phyloP scores from a whole-genome alignment of 192 early-diverging fungal genomes.

The Polychytrium aggregatum region DNA sequence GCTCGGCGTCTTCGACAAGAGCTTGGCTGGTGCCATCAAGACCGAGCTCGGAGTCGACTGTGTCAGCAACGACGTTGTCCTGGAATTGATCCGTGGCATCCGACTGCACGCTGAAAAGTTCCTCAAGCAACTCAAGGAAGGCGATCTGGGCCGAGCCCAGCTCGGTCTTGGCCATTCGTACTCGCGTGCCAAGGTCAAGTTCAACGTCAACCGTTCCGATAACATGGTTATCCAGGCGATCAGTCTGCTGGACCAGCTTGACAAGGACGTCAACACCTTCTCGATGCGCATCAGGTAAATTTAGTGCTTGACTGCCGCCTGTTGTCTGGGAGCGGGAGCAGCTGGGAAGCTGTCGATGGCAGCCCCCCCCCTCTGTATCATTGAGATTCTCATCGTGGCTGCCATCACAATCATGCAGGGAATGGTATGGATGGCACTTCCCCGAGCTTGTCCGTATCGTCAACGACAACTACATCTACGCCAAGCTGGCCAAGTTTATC shows the following conservation, averaged over 20 bases:
- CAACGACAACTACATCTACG: slow-evolving; percentile 83
- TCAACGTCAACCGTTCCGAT: slow-evolving; percentile 96
- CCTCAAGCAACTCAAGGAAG: slow-evolving; percentile 77
- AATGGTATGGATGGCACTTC: slow-evolving; percentile 99
- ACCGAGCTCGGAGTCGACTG: slow-evolving; percentile 66
- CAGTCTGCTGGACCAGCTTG: slow-evolving; percentile 89
- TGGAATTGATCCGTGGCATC: slow-evolving; percentile 89
- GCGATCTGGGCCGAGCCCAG: slow-evolving; percentile 87
- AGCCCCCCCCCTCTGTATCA: background rate
- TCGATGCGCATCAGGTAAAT: slow-evolving; percentile 68
- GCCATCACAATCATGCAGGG: slow-evolving; percentile 41
- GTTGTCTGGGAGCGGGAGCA: background rate
- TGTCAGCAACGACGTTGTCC: slow-evolving; percentile 65
- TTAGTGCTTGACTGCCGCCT: too few species aligned
- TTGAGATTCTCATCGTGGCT: background rate
- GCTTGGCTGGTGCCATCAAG: slow-evolving; percentile 71
- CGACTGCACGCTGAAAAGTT: slow-evolving; percentile 83
- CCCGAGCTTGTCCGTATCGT: slow-evolving; percentile 96
- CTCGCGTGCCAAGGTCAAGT: slow-evolving; percentile 98
- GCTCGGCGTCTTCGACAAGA: slow-evolving; percentile 82
- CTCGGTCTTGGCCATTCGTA: slow-evolving; percentile 97
- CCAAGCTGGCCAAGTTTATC: slow-evolving; percentile 80
- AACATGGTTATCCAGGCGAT: slow-evolving; percentile 82
- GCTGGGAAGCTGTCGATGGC: background rate
- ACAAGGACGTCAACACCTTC: slow-evolving; percentile 99